Evolutionary conservation across 1,139 yeast species (phyloP).

Genomic region (Meyerozyma smithsonii): DNA sequence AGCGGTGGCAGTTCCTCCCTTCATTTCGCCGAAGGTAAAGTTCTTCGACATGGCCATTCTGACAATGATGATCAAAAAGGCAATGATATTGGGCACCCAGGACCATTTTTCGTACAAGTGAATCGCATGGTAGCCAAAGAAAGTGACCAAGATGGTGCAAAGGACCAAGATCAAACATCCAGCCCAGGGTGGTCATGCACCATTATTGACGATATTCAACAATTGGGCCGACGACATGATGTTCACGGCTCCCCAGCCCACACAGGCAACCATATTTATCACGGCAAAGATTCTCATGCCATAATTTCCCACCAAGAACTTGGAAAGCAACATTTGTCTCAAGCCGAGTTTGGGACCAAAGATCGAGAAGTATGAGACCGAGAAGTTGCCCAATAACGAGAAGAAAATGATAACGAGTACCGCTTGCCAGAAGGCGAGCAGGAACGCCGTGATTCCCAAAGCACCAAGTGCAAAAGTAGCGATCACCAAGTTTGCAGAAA

Average conservation of each 20-base stretch:
- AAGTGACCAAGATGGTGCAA: conserved; percentile 14
- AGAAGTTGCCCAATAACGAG: conserved; percentile 12
- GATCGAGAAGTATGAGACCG: conserved; percentile 15
- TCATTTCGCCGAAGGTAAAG: conserved; percentile 12
- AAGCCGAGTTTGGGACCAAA: conserved; percentile 15
- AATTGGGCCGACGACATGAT: conserved; percentile 16
- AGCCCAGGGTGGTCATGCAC: conserved; percentile 16
- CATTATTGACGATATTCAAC: conserved; percentile 13
- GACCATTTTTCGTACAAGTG: conserved; percentile 16
- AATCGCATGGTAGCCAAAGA: conserved; percentile 15
- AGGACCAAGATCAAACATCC: conserved; percentile 15
- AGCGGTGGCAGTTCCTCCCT: conserved; percentile 14
- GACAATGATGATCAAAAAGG: conserved; percentile 13
- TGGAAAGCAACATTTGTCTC: conserved; percentile 14
- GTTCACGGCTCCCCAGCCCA: conserved; percentile 18
- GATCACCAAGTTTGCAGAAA: conserved; percentile 16
- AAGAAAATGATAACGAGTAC: conserved; percentile 13
- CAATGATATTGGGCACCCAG: conserved; percentile 14
- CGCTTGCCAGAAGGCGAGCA: conserved; percentile 13
- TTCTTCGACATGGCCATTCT: conserved; percentile 11
- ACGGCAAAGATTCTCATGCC: conserved; percentile 14
- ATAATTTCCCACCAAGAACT: conserved; percentile 13
- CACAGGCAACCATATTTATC: conserved; percentile 16
- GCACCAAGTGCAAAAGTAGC: conserved; percentile 16
- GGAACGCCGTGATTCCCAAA: conserved; percentile 12